phyloP scores from a whole-genome alignment of 2,329 filamentous ascomycete genomes.

The Aspergillus caelatus region DNA sequence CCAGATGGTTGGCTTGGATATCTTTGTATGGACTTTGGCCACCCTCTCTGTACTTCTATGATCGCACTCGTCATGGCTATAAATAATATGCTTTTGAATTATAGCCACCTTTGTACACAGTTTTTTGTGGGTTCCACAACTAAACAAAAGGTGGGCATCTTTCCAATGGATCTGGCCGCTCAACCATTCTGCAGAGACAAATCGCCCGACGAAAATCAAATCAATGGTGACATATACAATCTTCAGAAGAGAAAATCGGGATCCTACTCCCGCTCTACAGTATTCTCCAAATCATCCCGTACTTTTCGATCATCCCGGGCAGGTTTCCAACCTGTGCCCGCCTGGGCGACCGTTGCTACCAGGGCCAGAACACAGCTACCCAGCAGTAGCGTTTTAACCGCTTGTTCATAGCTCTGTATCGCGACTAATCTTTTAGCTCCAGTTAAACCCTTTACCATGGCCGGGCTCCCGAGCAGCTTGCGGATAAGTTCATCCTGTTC shows the following conservation, averaged over 20 bases:
- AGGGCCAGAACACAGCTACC: constrained; percentile 54
- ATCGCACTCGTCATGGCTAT: not conserved
- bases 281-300: constrained; percentile 5
- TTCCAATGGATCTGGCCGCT: not conserved
- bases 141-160: not conserved
- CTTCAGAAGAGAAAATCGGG: not conserved
- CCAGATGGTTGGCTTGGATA: not conserved
- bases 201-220: not conserved
- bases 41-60: not conserved
- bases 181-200: not conserved
- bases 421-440: constrained; percentile 57
- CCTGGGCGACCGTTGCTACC: constrained; percentile 56
- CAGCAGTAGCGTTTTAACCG: constrained; percentile 56
- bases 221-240: not conserved
- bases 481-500: constrained; percentile 52
- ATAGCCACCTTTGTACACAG: not conserved
- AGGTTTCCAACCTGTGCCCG: constrained; percentile 59
- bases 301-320: constrained; percentile 11
- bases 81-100: not conserved
- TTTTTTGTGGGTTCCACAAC: not conserved
- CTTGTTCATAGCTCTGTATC: constrained; percentile 57
- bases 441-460: constrained; percentile 52
- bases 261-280: not conserved
- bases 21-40: not conserved
- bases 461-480: constrained; percentile 62